phyloP scores from a whole-genome alignment of 371 early-diverging fungal genomes.

The Coemansia sp. region DNA sequence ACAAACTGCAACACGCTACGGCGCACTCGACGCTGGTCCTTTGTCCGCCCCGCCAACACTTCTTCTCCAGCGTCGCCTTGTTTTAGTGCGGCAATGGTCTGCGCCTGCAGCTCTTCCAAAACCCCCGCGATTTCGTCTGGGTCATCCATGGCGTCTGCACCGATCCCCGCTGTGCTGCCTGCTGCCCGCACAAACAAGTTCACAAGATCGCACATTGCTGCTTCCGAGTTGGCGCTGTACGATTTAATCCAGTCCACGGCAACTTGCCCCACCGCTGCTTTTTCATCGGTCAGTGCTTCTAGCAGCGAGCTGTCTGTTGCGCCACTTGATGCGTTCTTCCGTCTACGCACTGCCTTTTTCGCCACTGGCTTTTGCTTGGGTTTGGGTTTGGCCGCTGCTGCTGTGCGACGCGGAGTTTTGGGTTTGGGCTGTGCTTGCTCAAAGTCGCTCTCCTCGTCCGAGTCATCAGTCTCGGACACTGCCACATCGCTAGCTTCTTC shows the following conservation, averaged over 20 bases:
- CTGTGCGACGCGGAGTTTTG: conserved; percentile 13
- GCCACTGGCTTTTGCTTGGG: neutral
- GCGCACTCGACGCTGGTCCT: conserved; percentile 60
- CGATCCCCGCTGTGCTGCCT: conserved; percentile 45
- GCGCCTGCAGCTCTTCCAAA: conserved; percentile 48
- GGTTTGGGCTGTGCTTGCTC: conserved; percentile 4
- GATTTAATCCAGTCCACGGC: conserved; percentile 61
- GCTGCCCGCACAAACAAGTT: conserved; percentile 42
- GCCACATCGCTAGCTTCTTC: conserved; percentile 1
- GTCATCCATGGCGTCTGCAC: conserved; percentile 31
- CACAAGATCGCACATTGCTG: conserved; percentile 38
- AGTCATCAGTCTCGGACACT: conserved; percentile 10
- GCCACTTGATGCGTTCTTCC: conserved; percentile 7
- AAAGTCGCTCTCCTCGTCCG: conserved; percentile 38
- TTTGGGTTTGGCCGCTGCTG: neutral
- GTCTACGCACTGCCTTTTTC: conserved; percentile 7
- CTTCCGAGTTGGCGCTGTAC: conserved; percentile 45
- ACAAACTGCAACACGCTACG: conserved; percentile 63
- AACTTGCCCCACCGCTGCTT: conserved; percentile 41
- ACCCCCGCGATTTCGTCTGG: conserved; percentile 47
- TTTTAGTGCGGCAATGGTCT: conserved; percentile 48
- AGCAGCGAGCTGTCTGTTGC: conserved; percentile 19
- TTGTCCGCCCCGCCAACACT: conserved; percentile 63
- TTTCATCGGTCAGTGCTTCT: conserved; percentile 41
- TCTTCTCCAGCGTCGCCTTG: conserved; percentile 64